phyloP scores from a whole-genome alignment of 2,329 filamentous ascomycete genomes.

The Venturia oleaginea region DNA sequence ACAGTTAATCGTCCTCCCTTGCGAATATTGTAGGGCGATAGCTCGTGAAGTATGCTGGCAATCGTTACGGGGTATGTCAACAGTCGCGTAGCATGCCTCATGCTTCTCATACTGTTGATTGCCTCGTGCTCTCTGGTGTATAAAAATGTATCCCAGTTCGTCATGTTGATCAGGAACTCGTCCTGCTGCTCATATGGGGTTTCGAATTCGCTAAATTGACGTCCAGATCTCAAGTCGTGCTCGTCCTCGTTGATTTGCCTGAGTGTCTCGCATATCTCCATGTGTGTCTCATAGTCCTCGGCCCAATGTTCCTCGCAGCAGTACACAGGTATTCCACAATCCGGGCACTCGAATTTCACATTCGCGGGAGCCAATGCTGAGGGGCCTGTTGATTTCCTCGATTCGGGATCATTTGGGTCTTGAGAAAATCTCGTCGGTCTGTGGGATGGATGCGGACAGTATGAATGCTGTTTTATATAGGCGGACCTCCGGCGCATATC shows the following conservation, averaged over 20 bases:
- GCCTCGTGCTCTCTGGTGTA: conserved; percentile 89
- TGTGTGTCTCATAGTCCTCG: conserved; percentile 86
- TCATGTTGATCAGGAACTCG: conserved; percentile 91
- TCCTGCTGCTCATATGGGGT: conserved; percentile 86
- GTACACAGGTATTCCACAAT: conserved; percentile 89
- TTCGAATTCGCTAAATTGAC: conserved; percentile 88
- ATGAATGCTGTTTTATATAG: conserved; percentile 86
- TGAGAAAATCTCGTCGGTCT: conserved; percentile 61
- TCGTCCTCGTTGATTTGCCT: conserved; percentile 96
- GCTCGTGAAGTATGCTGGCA: conserved; percentile 82
- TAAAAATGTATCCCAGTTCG: conserved; percentile 95
- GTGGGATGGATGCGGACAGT: conserved; percentile 86
- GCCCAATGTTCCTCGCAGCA: conserved; percentile 94
- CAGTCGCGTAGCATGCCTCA: conserved; percentile 87
- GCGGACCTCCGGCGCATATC: conserved; percentile 80
- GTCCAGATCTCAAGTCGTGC: conserved; percentile 82
- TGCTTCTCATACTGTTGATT: conserved; percentile 78
- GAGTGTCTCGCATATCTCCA: conserved; percentile 86
- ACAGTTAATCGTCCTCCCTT: conserved; percentile 66
- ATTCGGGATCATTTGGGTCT: conserved; percentile 55
- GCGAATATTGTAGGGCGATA: conserved; percentile 83
- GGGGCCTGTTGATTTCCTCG: conserved; percentile 46
- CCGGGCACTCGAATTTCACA: conserved; percentile 88
- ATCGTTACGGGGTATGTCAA: conserved; percentile 91
- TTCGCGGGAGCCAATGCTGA: conserved; percentile 57